Conservation (phyloP, 495 filamentous ascomycete species). For the Aspergillus sparsus region DNA sequence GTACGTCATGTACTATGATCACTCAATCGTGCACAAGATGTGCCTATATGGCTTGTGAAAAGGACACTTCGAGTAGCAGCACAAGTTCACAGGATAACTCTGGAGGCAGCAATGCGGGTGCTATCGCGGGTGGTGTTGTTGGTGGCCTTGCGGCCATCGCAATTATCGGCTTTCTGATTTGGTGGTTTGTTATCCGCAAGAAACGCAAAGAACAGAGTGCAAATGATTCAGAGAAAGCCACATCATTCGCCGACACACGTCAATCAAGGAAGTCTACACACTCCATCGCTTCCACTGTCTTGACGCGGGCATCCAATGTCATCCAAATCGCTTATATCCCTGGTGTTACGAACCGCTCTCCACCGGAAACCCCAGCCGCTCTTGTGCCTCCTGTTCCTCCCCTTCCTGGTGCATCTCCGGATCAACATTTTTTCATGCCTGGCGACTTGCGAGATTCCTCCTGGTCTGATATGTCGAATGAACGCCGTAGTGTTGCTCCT, state of each 20-base stretch:
- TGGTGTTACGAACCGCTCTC: slow-evolving; percentile 90
- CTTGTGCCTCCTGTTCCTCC: slow-evolving; percentile 91
- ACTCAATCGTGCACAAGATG: slow-evolving; percentile 58
- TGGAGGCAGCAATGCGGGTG: slow-evolving; percentile 65
- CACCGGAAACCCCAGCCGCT: slow-evolving; percentile 76
- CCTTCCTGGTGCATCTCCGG: slow-evolving; percentile 72
- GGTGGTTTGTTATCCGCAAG: slow-evolving; percentile 83
- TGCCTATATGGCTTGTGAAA: slow-evolving; percentile 60
- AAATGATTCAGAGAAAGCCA: slow-evolving; percentile 53
- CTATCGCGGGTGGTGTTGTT: slow-evolving; percentile 83
- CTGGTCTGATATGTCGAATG: slow-evolving; percentile 67
- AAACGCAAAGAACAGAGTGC: slow-evolving; percentile 62
- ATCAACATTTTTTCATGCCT: slow-evolving; percentile 93
- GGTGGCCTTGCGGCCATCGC: slow-evolving; percentile 71
- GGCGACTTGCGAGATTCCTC: slow-evolving; percentile 89
- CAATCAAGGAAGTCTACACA: slow-evolving; percentile 83
- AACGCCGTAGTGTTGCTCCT: slow-evolving; percentile 69
- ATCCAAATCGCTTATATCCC: slow-evolving; percentile 99
- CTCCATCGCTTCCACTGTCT: slow-evolving; percentile 92
- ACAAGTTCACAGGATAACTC: slow-evolving; percentile 28
- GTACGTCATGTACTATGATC: slow-evolving; percentile 58
- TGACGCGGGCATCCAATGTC: slow-evolving; percentile 95
- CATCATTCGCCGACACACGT: slow-evolving; percentile 63
- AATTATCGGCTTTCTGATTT: slow-evolving; percentile 74
- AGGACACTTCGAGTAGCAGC: slow-evolving; percentile 33